phyloP scores from a whole-genome alignment of 148 eudicot genomes.

The Pharnaceum exiguum region DNA sequence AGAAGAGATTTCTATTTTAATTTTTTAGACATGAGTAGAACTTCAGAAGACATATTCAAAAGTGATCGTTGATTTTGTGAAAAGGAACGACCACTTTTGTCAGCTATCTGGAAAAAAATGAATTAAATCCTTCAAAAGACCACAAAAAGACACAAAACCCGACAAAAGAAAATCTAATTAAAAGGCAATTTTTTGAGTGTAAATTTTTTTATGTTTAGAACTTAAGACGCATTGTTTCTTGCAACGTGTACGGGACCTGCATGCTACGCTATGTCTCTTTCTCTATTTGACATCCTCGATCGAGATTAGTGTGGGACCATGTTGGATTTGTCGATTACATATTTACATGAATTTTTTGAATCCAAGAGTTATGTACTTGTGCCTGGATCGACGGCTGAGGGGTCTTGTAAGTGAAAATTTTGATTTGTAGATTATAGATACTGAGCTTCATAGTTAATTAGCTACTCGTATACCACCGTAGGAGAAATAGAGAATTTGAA shows the following conservation, averaged over 20 bases:
- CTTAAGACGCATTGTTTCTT: not conserved
- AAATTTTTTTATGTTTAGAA: not conserved
- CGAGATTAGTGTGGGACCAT: not conserved
- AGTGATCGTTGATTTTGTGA: slow-evolving; percentile 13
- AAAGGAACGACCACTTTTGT: slow-evolving; percentile 24
- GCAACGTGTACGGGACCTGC: slow-evolving; percentile 6
- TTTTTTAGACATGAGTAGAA: not conserved
- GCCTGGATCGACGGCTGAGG: no score
- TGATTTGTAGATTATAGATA: no score
- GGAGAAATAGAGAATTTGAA: no score
- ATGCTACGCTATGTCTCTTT: slow-evolving; percentile 5
- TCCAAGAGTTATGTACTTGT: no score
- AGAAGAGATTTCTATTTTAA: no score
- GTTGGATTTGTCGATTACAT: no score
- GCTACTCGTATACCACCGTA: no score
- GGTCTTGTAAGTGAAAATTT: no score
- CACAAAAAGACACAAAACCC: slow-evolving; percentile 12
- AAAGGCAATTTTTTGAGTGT: not conserved
- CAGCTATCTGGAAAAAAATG: not conserved
- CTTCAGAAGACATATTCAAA: not conserved
- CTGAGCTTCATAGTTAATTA: no score
- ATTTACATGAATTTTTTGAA: no score
- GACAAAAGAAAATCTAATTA: slow-evolving; percentile 18
- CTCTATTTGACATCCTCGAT: not conserved
- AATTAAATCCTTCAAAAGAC: not conserved